These are phyloP conservation scores for Nakaseomyces sp. DNA, from an alignment of 1,139 yeast species.

Conservation along the genomic window DNA sequence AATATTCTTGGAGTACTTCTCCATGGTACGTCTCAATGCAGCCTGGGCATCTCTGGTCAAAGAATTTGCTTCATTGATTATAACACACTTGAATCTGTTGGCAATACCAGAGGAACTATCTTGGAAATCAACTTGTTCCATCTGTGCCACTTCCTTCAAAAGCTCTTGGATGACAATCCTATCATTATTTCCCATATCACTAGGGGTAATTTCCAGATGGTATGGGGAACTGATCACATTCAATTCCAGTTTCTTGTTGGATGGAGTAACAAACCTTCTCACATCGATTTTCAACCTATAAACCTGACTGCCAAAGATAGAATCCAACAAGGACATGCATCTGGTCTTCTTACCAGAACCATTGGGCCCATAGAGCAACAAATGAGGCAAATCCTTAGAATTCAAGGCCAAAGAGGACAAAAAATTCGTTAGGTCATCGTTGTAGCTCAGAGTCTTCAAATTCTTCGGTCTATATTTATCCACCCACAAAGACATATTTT, in stretches of 20 bases:
- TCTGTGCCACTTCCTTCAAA: constrained; percentile 87
- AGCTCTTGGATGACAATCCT: constrained; percentile 90
- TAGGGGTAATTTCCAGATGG: constrained; percentile 92
- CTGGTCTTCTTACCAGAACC: constrained; percentile 98
- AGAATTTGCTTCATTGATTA: constrained; percentile 94
- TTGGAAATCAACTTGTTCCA: constrained; percentile 72
- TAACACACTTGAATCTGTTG: constrained; percentile 81
- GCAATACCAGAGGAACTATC: constrained; percentile 28
- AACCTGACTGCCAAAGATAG: constrained; percentile 74
- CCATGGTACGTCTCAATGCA: constrained; percentile 96
- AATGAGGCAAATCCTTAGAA: constrained; percentile 73
- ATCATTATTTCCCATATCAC: constrained; percentile 94
- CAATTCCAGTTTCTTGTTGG: constrained; percentile 73
- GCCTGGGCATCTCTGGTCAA: constrained; percentile 99
- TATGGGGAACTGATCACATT: constrained; percentile 84
- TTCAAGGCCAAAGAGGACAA: constrained; percentile 45
- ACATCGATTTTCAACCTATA: constrained; percentile 85
- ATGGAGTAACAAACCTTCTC: constrained; percentile 65
- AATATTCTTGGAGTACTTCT: constrained; percentile 82
- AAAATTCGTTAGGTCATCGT: constrained; percentile 53
- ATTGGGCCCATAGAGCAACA: constrained; percentile 86
- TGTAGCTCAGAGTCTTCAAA: constrained; percentile 58
- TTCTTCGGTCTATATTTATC: constrained; percentile 82
- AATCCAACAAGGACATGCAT: constrained; percentile 68
- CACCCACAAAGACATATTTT: constrained; percentile 84